Evolutionary conservation across 306 rosid species (phyloP), one percentile per base, ranked within the genome.

Genomic region (Quercus bicolor): DNA sequence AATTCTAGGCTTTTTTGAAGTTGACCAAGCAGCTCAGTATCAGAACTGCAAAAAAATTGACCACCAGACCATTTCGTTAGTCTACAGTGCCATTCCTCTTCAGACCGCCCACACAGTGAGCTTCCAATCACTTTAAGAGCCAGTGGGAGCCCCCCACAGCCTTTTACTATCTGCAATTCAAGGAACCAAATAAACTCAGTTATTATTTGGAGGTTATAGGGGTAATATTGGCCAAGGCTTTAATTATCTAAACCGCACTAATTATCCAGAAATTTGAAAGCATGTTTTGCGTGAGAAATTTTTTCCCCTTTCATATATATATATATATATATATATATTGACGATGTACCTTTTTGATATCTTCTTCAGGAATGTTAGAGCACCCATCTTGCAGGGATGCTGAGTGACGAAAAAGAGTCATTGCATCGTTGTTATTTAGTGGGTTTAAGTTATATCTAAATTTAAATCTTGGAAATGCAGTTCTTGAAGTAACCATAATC

Each of bases 401-500:
- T 21, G 83, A 77, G 56, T 80, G 86, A 3, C 14, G 56, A 71
- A 93, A 88, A 75, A 91, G 91, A 10, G 60, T 48, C 69, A 64
- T 56, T 43, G 93, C 87, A 70, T 91, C 87, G 62, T 73, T 76
- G 28, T 82, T 62, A 75, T 5, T 56, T 68, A 91, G 77, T 2
- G 84, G 72, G n/a, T 79, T 28, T 74, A 93, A 77, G 68, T 54
- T 8, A 40, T 77, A 80, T 3, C 34, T 51, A 60, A 72, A 52
- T 59, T 80, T 72, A 75, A 75, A 72, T 57, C 70, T 55, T 43
- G 74, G 76, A 68, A 88, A 86, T 61, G 70, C 62, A 45, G 64
- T 82, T 65, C 93, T 83, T 31, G 97, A 89, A 28, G 94, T 93
- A 59, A 91, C 89, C 83, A 93, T 48, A 79, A 91, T 73, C 80